A percentile compares a stretch with the other conserved stretches of the same genome.
These are phyloP conservation scores for Cyclostephanos tholiformis DNA, from an alignment of 108 stramenopile species.

Conservation along the genomic window DNA sequence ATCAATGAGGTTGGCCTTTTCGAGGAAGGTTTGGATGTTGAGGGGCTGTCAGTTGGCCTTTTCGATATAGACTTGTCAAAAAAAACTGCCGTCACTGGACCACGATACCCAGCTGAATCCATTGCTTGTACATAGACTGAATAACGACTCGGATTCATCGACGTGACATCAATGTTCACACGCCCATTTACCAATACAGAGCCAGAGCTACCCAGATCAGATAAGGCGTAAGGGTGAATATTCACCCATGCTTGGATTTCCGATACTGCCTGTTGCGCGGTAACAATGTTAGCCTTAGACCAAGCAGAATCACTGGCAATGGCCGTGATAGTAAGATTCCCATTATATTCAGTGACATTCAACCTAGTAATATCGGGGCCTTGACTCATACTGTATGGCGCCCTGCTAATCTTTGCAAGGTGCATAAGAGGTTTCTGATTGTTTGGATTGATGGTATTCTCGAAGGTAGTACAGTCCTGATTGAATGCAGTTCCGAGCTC, in stretches of 20 bases:
- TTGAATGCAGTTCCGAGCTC: conserved; percentile 58
- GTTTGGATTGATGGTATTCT: conserved; percentile 27
- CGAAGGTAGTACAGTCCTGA: conserved; percentile 49
- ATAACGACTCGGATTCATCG: background rate
- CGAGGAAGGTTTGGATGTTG: too few species aligned
- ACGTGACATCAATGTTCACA: background rate
- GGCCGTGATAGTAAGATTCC: background rate
- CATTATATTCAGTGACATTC: background rate
- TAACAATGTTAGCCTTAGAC: background rate
- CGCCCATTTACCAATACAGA: background rate
- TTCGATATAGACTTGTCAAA: too few species aligned
- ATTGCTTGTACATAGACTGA: background rate
- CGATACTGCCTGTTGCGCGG: background rate
- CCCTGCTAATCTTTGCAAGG: conserved; percentile 37
- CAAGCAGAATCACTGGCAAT: background rate
- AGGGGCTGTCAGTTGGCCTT: too few species aligned
- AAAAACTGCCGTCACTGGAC: background rate
- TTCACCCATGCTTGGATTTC: background rate
- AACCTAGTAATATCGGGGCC: conserved; percentile 49
- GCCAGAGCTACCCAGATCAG: background rate
- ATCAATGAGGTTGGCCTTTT: too few species aligned
- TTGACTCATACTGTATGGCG: conserved; percentile 38
- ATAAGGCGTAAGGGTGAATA: background rate
- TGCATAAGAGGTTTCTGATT: conserved; percentile 44
- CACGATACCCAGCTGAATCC: background rate